Percentiles rank a stretch among this genome's conserved stretches.
Evolutionary conservation across 139 green algal genomes (phyloP).

Genomic region (Trebouxia sp.): DNA sequence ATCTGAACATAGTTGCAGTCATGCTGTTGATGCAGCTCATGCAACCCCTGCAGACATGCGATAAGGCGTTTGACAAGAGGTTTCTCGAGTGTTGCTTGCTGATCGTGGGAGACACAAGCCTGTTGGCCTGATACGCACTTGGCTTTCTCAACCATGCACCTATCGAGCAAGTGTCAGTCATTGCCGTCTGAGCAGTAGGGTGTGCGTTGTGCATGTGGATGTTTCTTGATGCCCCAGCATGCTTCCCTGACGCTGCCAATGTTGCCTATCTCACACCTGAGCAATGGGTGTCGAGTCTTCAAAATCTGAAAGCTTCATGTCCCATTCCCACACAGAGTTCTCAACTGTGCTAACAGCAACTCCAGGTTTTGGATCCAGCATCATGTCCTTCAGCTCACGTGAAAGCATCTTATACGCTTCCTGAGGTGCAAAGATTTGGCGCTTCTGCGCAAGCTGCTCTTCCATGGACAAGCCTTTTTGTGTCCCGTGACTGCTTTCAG

Average conservation of each 20-base stretch:
- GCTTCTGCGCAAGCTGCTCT: conserved; percentile 28
- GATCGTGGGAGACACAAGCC: too few species aligned
- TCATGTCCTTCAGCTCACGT: conserved; percentile 67
- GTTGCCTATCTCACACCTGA: conserved; percentile 39
- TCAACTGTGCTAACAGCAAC: conserved; percentile 46
- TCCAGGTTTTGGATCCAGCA: conserved; percentile 21
- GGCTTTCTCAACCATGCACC: too few species aligned
- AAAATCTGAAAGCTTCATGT: conserved; percentile 65
- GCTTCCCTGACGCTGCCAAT: not conserved
- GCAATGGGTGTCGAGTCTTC: conserved; percentile 37
- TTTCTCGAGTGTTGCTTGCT: too few species aligned
- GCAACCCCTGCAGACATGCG: conserved; percentile 54
- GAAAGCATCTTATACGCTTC: conserved; percentile 40
- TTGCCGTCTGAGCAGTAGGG: not conserved
- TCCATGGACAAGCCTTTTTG: conserved; percentile 15
- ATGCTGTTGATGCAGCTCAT: conserved; percentile 52
- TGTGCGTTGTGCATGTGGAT: not conserved
- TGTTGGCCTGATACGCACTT: too few species aligned
- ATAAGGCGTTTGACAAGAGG: not conserved
- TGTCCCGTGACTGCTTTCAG: not conserved
- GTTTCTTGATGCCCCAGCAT: not conserved
- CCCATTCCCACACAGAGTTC: conserved; percentile 76
- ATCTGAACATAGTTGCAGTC: conserved; percentile 61
- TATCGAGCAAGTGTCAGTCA: too few species aligned
- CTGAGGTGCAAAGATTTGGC: conserved; percentile 31